Evolutionary conservation across 495 filamentous ascomycete species (phyloP).

Genomic region (Penicillium daleae): DNA sequence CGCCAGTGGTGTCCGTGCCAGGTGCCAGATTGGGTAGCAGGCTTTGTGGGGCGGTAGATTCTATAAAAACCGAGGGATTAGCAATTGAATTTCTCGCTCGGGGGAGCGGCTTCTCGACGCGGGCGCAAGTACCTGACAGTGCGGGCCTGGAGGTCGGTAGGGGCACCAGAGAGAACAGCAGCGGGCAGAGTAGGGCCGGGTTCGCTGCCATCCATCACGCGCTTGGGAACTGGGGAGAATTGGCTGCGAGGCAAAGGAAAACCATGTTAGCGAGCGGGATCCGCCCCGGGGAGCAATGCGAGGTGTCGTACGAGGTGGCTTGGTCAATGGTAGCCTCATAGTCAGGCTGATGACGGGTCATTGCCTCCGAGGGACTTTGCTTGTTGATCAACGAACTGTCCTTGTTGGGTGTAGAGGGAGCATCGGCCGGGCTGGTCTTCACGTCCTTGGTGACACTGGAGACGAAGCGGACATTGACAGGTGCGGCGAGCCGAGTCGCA

Average conservation of each 20-base stretch:
- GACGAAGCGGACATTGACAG: constrained; percentile 44
- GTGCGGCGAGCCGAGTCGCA: constrained; percentile 35
- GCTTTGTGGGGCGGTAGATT: constrained; percentile 87
- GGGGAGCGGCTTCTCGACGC: not conserved
- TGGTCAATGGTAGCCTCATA: constrained; percentile 79
- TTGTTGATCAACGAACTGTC: constrained; percentile 55
- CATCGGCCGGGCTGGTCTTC: constrained; percentile 48
- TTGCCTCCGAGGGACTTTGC: constrained; percentile 54
- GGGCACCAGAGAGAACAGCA: constrained; percentile 88
- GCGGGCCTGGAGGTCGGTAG: constrained; percentile 87
- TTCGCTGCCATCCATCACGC: constrained; percentile 89
- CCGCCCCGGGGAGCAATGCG: constrained; percentile 5
- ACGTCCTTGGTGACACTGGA: constrained; percentile 34
- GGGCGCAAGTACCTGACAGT: constrained; percentile 76
- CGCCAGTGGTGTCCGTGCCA: constrained; percentile 86
- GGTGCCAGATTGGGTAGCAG: constrained; percentile 90
- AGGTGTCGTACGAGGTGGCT: constrained; percentile 70
- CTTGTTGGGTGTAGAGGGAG: constrained; percentile 39
- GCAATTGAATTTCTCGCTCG: not conserved
- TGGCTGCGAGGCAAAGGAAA: constrained; percentile 50
- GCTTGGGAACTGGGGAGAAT: constrained; percentile 87
- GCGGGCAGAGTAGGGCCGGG: constrained; percentile 74
- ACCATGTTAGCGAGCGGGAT: constrained; percentile 29
- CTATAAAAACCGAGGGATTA: constrained; percentile 49
- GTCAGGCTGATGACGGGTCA: constrained; percentile 71